phyloP scores from a whole-genome alignment of 331 rosid genomes.

The Malus hybrid region DNA sequence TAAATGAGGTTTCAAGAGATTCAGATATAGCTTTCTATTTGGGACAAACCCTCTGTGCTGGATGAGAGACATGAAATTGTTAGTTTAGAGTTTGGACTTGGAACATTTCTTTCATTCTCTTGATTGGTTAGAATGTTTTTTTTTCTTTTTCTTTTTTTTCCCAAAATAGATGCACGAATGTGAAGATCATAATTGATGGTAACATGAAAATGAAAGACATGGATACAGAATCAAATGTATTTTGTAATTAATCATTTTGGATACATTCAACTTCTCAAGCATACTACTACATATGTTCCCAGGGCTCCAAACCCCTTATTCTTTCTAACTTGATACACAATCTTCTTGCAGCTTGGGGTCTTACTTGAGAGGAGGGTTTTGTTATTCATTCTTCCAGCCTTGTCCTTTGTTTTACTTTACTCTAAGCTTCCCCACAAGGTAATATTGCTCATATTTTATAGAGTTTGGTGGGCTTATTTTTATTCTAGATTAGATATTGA shows the following conservation, averaged over 20 bases:
- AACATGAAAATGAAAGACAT: background rate
- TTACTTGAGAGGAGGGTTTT: slow-evolving; percentile 67
- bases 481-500: background rate
- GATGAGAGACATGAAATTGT: background rate
- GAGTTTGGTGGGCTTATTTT: background rate
- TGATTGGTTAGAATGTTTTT: background rate
- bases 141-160: background rate
- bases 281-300: background rate
- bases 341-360: slow-evolving; percentile 70
- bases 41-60: background rate
- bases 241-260: background rate
- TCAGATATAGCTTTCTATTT: background rate
- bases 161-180: background rate
- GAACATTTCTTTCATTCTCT: background rate
- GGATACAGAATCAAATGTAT: background rate
- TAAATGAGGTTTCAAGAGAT: background rate
- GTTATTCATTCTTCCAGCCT: slow-evolving; percentile 50
- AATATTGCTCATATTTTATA: slow-evolving; percentile 2
- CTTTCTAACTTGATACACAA: slow-evolving; percentile 22
- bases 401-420: slow-evolving; percentile 72
- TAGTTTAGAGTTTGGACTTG: background rate
- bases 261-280: background rate
- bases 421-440: slow-evolving; percentile 99
- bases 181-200: background rate
- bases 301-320: background rate